Evolutionary conservation across 192 early-diverging fungal species (phyloP), one percentile per base, ranked within the genome.

Genomic region (Endogone sp.): DNA sequence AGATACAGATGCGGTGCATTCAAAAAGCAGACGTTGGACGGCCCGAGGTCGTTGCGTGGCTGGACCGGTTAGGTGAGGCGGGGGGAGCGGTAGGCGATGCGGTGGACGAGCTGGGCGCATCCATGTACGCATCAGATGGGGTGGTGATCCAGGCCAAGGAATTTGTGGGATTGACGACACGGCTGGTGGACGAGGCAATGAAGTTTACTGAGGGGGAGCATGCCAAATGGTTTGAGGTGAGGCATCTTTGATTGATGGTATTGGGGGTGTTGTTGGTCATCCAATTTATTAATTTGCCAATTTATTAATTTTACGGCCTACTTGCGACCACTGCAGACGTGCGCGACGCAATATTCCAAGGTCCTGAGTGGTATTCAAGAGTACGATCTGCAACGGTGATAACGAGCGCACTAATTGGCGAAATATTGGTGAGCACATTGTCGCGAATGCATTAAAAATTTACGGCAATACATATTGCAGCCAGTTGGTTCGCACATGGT

Each of bases 41-140:
- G 31, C 23, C 60, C 20, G 29, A 59, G 31, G 2, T 57, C 56
- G 13, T 4, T 37, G 26, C 11, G 60, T 55, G 79, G 81, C 44
- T 75, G 82, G 2, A 69, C 88, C 30, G 82, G 84, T 71, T 78
- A 77, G 22, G 67, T 81, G 31, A 82, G 86, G 29, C 78, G 83
- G 69, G 81, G 31, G 66, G 68, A 2, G 78, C 81, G 4, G 70
- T 71, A 31, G 76, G 74, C n/a, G 73, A 77, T 4, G 49, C 44
- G 32, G 64, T 28, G 10, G 71, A 57, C 16, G 60, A 61, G 56
- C 6, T 66, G 10, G 62, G 65, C 20, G 56, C 71, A 27, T 78
- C 77, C 62, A 63, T 63, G 49, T 56, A 56, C 28, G 59, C 26
- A 11, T 25, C 59, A 27, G 78, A 84, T 13, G 66, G 89, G 13